phyloP scores from a whole-genome alignment of 129 eudicot species.

The Helianthus tuberosus region DNA sequence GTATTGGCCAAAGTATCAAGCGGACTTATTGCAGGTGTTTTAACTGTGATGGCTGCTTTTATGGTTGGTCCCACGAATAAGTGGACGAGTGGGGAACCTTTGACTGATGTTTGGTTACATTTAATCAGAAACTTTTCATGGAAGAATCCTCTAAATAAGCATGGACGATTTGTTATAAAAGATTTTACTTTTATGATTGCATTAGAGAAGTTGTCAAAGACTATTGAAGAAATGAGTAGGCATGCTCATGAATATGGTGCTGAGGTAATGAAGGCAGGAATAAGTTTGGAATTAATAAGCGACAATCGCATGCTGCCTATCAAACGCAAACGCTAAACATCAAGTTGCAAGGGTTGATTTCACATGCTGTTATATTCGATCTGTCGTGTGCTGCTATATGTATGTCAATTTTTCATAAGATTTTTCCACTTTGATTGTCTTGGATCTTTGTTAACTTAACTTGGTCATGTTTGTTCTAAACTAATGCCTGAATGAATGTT shows the following conservation, averaged over 20 bases:
- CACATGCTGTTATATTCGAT: too few relatives aligned
- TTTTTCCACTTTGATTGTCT: too few relatives aligned
- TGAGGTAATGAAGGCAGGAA: not conserved
- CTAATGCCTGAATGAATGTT: too few relatives aligned
- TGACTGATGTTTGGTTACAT: not conserved
- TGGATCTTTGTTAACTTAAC: too few relatives aligned
- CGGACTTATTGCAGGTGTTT: not conserved
- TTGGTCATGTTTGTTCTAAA: too few relatives aligned
- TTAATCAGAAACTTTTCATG: not conserved
- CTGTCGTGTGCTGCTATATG: too few relatives aligned
- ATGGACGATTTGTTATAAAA: not conserved
- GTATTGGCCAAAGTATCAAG: constrained; percentile 3
- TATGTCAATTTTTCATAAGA: too few relatives aligned
- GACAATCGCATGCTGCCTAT: too few relatives aligned
- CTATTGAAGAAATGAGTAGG: not conserved
- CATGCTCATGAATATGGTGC: not conserved
- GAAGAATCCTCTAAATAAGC: too few relatives aligned
- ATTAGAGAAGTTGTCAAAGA: not conserved
- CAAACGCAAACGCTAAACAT: too few relatives aligned
- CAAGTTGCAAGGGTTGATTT: too few relatives aligned
- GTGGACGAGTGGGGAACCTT: not conserved
- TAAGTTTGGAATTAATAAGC: not conserved
- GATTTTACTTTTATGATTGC: too few relatives aligned
- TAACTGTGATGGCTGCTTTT: not conserved
- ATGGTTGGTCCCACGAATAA: not conserved